Conservation (phyloP, 2,329 filamentous ascomycete genomes). For the Fusarium scirpi region DNA sequence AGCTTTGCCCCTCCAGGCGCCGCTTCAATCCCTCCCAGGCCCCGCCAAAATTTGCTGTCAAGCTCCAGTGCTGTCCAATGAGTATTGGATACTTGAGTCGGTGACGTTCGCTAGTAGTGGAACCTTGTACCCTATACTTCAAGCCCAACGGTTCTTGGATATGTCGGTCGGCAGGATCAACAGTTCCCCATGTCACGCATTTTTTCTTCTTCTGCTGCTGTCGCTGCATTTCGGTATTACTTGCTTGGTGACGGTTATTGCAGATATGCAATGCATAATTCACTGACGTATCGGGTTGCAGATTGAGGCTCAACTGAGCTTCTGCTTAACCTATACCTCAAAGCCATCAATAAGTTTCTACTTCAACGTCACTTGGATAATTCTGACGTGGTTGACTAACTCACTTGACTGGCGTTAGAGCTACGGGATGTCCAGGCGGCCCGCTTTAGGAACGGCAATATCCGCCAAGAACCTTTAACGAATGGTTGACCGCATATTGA, state of each 20-base stretch:
- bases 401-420: constrained; percentile 17
- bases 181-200: constrained; percentile 39
- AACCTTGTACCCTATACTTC: constrained; percentile 27
- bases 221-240: constrained; percentile 10
- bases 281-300: not conserved
- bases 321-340: constrained; percentile 11
- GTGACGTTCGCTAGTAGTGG: constrained; percentile 5
- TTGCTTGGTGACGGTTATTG: constrained; percentile 18
- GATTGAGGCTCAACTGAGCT: not conserved
- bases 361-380: constrained; percentile 23
- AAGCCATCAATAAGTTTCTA: not conserved
- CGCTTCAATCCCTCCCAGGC: constrained; percentile 36
- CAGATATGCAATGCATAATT: constrained; percentile 13
- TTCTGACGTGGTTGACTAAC: not conserved
- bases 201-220: constrained; percentile 1
- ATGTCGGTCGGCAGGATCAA: constrained; percentile 37
- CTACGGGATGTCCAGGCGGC: constrained; percentile 25
- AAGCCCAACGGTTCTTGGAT: constrained; percentile 20
- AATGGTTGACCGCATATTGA: not conserved
- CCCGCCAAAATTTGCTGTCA: constrained; percentile 39
- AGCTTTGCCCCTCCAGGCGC: constrained; percentile 42
- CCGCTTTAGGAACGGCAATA: constrained; percentile 28
- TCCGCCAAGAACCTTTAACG: constrained; percentile 10
- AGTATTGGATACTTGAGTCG: constrained; percentile 28
- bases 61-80: constrained; percentile 31